Conservation (phyloP, 352 stramenopile genomes). For the Pythium myriotylum region DNA sequence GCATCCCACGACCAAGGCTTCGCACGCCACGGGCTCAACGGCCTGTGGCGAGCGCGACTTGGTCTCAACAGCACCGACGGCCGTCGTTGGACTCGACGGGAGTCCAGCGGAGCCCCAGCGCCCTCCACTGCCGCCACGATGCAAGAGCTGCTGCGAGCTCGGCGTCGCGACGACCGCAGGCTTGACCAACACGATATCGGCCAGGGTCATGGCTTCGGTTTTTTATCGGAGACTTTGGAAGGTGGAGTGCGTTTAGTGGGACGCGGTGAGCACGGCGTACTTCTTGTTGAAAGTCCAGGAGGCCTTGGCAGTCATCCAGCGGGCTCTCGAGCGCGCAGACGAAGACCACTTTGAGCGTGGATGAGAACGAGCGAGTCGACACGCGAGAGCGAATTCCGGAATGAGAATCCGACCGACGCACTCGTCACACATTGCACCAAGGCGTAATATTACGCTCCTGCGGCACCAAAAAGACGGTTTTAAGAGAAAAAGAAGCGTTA, state of each 20-base stretch:
- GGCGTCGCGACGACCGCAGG: conserved; percentile 8
- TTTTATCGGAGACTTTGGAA: conserved; percentile 2
- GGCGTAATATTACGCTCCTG: too few relatives aligned
- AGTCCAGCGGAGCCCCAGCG: too few relatives aligned
- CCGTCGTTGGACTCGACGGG: conserved; percentile 1
- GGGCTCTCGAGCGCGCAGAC: too few relatives aligned
- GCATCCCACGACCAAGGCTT: conserved; percentile 75
- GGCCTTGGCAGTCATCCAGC: conserved; percentile 80
- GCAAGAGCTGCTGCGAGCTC: not conserved
- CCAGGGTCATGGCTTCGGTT: conserved; percentile 17
- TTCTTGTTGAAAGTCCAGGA: conserved; percentile 87
- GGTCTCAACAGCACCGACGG: not conserved
- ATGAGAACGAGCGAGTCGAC: not conserved
- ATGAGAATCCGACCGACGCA: too few relatives aligned
- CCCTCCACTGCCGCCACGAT: too few relatives aligned
- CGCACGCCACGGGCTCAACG: conserved; percentile 37
- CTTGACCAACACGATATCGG: conserved; percentile 9
- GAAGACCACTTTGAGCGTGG: too few relatives aligned
- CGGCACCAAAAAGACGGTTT: too few relatives aligned
- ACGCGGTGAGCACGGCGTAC: conserved; percentile 71
- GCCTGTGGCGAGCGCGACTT: too few relatives aligned
- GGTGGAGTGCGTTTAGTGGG: conserved; percentile 42
- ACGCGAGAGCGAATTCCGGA: not conserved
- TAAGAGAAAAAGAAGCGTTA: too few relatives aligned
- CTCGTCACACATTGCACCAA: too few relatives aligned